Evolutionary conservation across 768 basidiomycete genomes (phyloP).

Genomic region (Kwoniella pini): DNA sequence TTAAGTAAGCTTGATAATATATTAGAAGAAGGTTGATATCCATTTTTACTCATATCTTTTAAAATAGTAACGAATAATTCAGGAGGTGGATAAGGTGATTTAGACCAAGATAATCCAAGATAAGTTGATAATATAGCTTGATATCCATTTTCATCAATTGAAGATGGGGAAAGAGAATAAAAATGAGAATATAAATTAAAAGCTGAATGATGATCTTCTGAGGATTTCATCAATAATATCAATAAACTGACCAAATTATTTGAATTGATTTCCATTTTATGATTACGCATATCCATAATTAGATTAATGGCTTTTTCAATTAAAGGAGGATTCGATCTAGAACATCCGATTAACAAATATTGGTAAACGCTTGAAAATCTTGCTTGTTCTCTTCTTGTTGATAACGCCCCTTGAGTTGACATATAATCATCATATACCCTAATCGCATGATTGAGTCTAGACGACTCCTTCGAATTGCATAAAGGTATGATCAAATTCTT

Average conservation of each 20-base stretch:
- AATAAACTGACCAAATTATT: slow-evolving; percentile 61
- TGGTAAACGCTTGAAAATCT: slow-evolving; percentile 16
- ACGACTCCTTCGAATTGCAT: slow-evolving; percentile 9
- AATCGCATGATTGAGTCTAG: slow-evolving; percentile 17
- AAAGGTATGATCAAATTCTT: slow-evolving; percentile 30
- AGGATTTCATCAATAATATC: slow-evolving; percentile 68
- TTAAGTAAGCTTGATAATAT: slow-evolving; percentile 71
- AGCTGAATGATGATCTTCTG: slow-evolving; percentile 63
- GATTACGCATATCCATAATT: slow-evolving; percentile 67
- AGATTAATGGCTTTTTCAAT: slow-evolving; percentile 54
- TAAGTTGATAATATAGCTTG: slow-evolving; percentile 67
- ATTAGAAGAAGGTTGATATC: slow-evolving; percentile 62
- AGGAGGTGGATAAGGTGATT: slow-evolving; percentile 57
- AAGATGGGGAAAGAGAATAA: slow-evolving; percentile 43
- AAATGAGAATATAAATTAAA: slow-evolving; percentile 63
- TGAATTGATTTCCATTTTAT: slow-evolving; percentile 59
- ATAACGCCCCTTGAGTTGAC: not conserved
- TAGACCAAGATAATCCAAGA: slow-evolving; percentile 62
- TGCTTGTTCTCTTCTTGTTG: not conserved
- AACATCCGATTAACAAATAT: slow-evolving; percentile 19
- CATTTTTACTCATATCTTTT: slow-evolving; percentile 72
- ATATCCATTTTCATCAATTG: slow-evolving; percentile 63
- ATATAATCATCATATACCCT: slow-evolving; percentile 28
- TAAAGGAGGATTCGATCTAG: slow-evolving; percentile 13
- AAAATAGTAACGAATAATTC: slow-evolving; percentile 73